Conservation (phyloP, 768 basidiomycete species). For the Dentipellis fragilis region DNA sequence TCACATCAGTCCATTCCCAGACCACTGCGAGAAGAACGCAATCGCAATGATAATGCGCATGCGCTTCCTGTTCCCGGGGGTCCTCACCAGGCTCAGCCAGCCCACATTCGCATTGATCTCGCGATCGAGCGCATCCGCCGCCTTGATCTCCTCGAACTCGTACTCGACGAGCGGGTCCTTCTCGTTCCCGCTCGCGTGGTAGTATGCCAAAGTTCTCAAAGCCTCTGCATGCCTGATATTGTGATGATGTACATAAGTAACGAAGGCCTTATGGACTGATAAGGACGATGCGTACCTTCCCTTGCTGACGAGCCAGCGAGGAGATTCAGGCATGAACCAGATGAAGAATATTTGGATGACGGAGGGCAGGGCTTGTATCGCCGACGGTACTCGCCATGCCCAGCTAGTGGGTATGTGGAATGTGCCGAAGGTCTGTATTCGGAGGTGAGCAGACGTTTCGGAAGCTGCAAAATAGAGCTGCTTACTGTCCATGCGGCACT, state of each 20-base stretch:
- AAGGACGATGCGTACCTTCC: slow-evolving; percentile 20
- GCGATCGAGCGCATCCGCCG: slow-evolving; percentile 29
- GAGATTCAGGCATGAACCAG: slow-evolving; percentile 31
- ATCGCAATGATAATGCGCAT: slow-evolving; percentile 23
- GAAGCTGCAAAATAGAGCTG: no score
- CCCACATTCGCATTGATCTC: slow-evolving; percentile 11
- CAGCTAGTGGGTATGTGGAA: slow-evolving; percentile 28
- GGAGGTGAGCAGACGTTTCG: no score
- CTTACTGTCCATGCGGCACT: slow-evolving; percentile 57
- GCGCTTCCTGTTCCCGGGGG: slow-evolving; percentile 23
- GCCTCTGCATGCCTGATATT: slow-evolving; percentile 26
- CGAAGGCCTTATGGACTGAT: no score
- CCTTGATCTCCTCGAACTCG: slow-evolving; percentile 58
- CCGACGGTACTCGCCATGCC: slow-evolving; percentile 35
- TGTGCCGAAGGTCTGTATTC: slow-evolving; percentile 28
- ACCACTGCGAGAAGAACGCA: slow-evolving; percentile 23
- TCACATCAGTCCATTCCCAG: slow-evolving; percentile 22
- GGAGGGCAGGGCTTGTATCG: slow-evolving; percentile 25
- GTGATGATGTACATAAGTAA: background rate
- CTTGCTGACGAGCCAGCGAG: slow-evolving; percentile 28
- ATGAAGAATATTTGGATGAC: slow-evolving; percentile 26
- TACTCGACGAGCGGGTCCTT: slow-evolving; percentile 47
- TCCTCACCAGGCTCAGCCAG: slow-evolving; percentile 21
- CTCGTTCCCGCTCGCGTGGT: slow-evolving; percentile 28
- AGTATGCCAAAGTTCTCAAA: slow-evolving; percentile 27